Evolutionary conservation across 192 early-diverging fungal species (phyloP).

Genomic region (Podila clonocystis): DNA sequence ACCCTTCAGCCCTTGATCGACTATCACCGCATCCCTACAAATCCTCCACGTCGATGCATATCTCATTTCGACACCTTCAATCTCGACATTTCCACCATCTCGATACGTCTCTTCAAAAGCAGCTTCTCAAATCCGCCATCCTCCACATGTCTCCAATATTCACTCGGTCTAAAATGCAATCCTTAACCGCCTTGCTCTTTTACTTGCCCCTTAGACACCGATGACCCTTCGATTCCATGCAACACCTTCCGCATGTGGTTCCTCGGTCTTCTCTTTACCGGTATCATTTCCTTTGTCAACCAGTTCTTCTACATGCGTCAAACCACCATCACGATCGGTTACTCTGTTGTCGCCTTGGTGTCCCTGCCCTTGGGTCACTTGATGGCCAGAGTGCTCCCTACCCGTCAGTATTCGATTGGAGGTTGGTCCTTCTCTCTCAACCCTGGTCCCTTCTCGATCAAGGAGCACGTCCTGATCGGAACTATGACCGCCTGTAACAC

Average conservation of each 20-base stretch:
- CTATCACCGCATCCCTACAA: background rate
- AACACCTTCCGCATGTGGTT: constrained; percentile 10
- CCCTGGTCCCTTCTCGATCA: constrained; percentile 68
- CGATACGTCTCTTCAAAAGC: too few species aligned
- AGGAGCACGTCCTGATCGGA: constrained; percentile 69
- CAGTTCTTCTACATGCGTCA: constrained; percentile 59
- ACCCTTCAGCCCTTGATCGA: background rate
- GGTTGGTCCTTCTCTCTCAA: constrained; percentile 48
- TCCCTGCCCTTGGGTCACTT: constrained; percentile 58
- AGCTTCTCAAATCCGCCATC: too few species aligned
- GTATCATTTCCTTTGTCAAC: constrained; percentile 50
- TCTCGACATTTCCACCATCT: too few species aligned
- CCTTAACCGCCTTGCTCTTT: too few species aligned
- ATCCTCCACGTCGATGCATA: too few species aligned
- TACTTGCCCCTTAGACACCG: background rate
- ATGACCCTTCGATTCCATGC: background rate
- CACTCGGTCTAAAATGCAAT: too few species aligned
- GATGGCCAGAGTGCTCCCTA: constrained; percentile 43
- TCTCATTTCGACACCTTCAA: too few species aligned
- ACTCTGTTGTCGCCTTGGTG: constrained; percentile 54
- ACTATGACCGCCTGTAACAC: too few species aligned
- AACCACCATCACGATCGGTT: constrained; percentile 33
- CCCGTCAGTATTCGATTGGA: background rate
- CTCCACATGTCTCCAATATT: too few species aligned
- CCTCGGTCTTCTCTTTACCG: constrained; percentile 7